Conservation (phyloP, 1,284 basidiomycete genomes). For the Schizopora paradoxa region DNA sequence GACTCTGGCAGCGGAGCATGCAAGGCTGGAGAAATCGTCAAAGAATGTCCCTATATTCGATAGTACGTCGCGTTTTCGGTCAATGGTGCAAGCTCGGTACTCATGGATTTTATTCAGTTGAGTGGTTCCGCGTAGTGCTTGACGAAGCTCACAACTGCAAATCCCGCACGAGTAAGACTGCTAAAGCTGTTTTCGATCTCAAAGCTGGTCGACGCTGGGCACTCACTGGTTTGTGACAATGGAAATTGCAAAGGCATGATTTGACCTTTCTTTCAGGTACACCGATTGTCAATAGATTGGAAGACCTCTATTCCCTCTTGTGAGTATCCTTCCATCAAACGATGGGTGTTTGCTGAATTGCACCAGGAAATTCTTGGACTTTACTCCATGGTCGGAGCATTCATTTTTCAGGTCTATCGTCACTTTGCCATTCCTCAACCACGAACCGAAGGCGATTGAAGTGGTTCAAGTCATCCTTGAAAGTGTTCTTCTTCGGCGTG, state of each 20-base stretch:
- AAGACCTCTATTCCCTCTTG: slow-evolving; percentile 89
- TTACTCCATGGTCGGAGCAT: slow-evolving; percentile 89
- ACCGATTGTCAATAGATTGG: slow-evolving; percentile 93
- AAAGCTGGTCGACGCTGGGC: slow-evolving; percentile 84
- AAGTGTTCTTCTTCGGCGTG: slow-evolving; percentile 83
- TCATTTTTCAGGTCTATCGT: slow-evolving; percentile 90
- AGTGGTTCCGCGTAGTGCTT: slow-evolving; percentile 76
- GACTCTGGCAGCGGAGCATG: slow-evolving; percentile 78
- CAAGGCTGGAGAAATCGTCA: slow-evolving; percentile 51
- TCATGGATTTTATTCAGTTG: slow-evolving; percentile 39
- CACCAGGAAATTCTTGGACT: slow-evolving; percentile 82
- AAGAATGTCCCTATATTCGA: slow-evolving; percentile 65
- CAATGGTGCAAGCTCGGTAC: neutral
- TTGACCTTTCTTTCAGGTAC: slow-evolving; percentile 49
- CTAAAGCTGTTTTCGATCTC: slow-evolving; percentile 86
- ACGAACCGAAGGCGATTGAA: slow-evolving; percentile 86
- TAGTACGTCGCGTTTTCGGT: slow-evolving; percentile 40
- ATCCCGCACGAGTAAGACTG: slow-evolving; percentile 83
- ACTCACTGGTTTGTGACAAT: slow-evolving; percentile 62
- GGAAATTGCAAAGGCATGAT: too few species aligned
- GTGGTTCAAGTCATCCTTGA: slow-evolving; percentile 92
- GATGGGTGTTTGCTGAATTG: slow-evolving; percentile 6
- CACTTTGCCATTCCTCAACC: slow-evolving; percentile 81
- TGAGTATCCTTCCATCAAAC: slow-evolving; percentile 33
- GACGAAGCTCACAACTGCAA: slow-evolving; percentile 98